Evolutionary conservation across 2,329 filamentous ascomycete genomes (phyloP), one percentile per base, ranked within the genome.

Genomic region (Capronia americana): DNA sequence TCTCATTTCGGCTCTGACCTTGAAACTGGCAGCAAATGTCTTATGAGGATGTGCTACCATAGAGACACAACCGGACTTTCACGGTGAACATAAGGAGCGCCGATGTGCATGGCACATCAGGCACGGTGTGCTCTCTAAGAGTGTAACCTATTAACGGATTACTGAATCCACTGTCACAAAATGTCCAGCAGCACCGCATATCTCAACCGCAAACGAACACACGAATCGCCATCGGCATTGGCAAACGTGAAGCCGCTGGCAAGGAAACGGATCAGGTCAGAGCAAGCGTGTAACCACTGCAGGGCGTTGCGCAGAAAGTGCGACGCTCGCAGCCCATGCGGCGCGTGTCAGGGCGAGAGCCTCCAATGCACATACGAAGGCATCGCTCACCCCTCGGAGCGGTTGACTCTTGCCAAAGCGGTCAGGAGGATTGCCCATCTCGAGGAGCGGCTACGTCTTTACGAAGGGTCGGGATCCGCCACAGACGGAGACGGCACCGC

Each of bases 361-460:
- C 60, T 63, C 26, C n/a, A 24, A n/a, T 67, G 65, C 26, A 44
- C 50, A 6, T 67, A 67, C 34, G 65, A 51, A 28, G 65, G 65
- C 17, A 46, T 44, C 17, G 41, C 28, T 14, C 54, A 57, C 17
- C 53, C 60, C 2, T 60, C 65, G 28, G 60, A 64, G 51, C 54
- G 61, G 5, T 26, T 67, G 26, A 67, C 65, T 26, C 53, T 67
- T 26, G 65, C 65, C 24, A 58, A 50, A 34, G 65, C 65, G 4
- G 65, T 67, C 4, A 63, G 57, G 65, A 44, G 61, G 54, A 67
- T 67, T 48, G 65, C 65, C 28, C 34, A 63, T 17, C 46, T 67
- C 8, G 65, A 67, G 53, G 65, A 63, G 12, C 57, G 60, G 17
- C 48, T 67, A 26, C 65, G 61, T 23, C 30, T 66, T 7, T 66